These are phyloP conservation scores for Epithele typhae DNA, from an alignment of 768 basidiomycete species.

Conservation along the genomic window DNA sequence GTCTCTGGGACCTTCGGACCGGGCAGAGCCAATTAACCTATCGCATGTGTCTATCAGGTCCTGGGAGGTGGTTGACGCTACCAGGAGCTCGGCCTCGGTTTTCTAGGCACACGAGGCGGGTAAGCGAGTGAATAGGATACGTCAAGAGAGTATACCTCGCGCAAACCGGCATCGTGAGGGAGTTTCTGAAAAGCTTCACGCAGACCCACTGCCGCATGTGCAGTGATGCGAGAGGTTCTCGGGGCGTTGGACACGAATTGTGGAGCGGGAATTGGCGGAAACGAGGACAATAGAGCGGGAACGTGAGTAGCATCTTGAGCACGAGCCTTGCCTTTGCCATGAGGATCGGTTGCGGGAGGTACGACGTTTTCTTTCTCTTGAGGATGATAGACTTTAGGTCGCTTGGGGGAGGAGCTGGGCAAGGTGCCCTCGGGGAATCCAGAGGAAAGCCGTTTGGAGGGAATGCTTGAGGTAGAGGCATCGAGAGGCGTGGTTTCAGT, in stretches of 20 bases:
- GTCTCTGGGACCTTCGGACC: slow-evolving; percentile 4
- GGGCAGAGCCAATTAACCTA: slow-evolving; percentile 10
- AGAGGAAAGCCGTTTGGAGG: slow-evolving; percentile 29
- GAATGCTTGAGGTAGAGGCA: slow-evolving; percentile 9
- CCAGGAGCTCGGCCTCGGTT: slow-evolving; percentile 6
- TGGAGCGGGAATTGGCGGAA: background rate
- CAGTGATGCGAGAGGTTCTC: background rate
- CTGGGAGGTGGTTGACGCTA: background rate
- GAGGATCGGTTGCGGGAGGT: too few species aligned
- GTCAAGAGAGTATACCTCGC: slow-evolving; percentile 1
- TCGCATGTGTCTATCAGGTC: slow-evolving; percentile 3
- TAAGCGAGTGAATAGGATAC: background rate
- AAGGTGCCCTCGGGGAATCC: slow-evolving; percentile 12
- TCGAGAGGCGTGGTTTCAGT: slow-evolving; percentile 12
- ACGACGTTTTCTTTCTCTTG: slow-evolving; percentile 24
- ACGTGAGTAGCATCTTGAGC: slow-evolving; percentile 1
- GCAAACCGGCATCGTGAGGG: slow-evolving; percentile 5
- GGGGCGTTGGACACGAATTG: background rate
- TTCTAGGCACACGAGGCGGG: background rate
- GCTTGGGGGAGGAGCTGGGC: slow-evolving; percentile 27
- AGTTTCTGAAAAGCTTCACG: background rate
- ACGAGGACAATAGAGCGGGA: background rate
- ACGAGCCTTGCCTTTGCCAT: slow-evolving; percentile 17
- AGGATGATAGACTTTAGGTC: slow-evolving; percentile 24
- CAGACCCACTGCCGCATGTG: too few species aligned